phyloP scores from a whole-genome alignment of 2,329 filamentous ascomycete genomes.

The Lachnum nothofagi region DNA sequence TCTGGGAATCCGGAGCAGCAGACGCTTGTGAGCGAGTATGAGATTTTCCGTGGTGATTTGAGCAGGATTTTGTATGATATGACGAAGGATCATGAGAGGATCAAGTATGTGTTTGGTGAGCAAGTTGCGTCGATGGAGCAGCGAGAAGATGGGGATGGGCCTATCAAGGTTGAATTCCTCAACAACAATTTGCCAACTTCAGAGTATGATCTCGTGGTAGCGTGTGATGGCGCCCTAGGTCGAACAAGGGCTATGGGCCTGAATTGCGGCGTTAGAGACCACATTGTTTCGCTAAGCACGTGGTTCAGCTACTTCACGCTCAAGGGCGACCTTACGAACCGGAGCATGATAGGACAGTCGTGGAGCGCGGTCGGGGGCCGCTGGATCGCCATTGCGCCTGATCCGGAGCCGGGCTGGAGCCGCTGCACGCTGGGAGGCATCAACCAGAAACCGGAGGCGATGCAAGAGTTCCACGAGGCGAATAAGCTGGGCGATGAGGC shows the following conservation, averaged over 20 bases:
- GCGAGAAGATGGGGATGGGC: constrained; percentile 27
- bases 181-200: constrained; percentile 38
- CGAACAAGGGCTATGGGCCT: too few species aligned
- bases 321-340: too few species aligned
- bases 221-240: constrained; percentile 46
- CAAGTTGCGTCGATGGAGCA: constrained; percentile 24
- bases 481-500: neutral
- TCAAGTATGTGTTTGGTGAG: constrained; percentile 34
- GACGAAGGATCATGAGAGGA: constrained; percentile 24
- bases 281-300: constrained; percentile 12
- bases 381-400: constrained; percentile 28
- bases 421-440: too few species aligned
- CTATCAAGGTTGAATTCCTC: constrained; percentile 38
- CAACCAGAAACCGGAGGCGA: neutral
- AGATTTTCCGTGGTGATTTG: constrained; percentile 43
- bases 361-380: too few species aligned
- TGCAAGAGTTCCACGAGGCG: neutral
- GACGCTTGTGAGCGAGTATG: constrained; percentile 38
- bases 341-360: too few species aligned
- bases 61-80: constrained; percentile 37
- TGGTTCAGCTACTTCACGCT: too few species aligned
- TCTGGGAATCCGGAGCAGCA: constrained; percentile 29
- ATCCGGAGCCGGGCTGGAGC: neutral
- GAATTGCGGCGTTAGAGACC: too few species aligned
- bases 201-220: constrained; percentile 48